These are phyloP conservation scores for Diospyros lotus DNA, from an alignment of 148 eudicot genomes.

Conservation along the genomic window DNA sequence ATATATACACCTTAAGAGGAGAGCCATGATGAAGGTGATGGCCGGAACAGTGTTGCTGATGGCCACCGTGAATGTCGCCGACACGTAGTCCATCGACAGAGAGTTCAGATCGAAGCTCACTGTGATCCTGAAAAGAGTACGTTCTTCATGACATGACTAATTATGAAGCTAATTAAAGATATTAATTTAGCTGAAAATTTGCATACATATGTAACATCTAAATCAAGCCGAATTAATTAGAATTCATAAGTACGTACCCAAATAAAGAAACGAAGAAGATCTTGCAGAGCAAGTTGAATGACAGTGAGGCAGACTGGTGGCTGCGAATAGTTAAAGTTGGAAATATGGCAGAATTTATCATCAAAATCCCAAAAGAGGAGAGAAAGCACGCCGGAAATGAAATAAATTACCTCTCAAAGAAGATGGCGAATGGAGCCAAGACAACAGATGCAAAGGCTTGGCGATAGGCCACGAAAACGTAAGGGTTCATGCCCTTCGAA, in stretches of 20 bases:
- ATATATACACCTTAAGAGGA: conserved; percentile 17
- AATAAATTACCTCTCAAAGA: conserved; percentile 26
- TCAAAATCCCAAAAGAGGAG: background rate
- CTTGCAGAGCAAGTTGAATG: conserved; percentile 18
- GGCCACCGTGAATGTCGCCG: conserved; percentile 36
- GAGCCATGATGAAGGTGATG: conserved; percentile 29
- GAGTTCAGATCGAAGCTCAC: conserved; percentile 24
- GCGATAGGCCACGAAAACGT: conserved; percentile 26
- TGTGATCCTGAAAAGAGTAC: conserved; percentile 20
- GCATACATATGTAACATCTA: too few species aligned
- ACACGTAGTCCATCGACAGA: conserved; percentile 18
- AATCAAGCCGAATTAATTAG: too few species aligned
- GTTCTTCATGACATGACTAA: too few species aligned
- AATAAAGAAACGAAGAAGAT: conserved; percentile 27
- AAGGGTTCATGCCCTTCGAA: conserved; percentile 31
- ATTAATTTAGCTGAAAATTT: too few species aligned
- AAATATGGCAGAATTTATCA: too few species aligned
- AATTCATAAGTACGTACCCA: too few species aligned
- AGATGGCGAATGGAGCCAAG: conserved; percentile 36
- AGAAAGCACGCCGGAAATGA: background rate
- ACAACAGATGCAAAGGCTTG: conserved; percentile 25
- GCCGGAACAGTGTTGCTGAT: conserved; percentile 23
- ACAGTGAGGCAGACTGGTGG: conserved; percentile 15
- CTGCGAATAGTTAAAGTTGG: background rate
- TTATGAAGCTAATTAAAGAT: background rate